These are phyloP conservation scores for Ormosia semicastrata DNA, from an alignment of 306 rosid genomes.

Conservation along the genomic window DNA sequence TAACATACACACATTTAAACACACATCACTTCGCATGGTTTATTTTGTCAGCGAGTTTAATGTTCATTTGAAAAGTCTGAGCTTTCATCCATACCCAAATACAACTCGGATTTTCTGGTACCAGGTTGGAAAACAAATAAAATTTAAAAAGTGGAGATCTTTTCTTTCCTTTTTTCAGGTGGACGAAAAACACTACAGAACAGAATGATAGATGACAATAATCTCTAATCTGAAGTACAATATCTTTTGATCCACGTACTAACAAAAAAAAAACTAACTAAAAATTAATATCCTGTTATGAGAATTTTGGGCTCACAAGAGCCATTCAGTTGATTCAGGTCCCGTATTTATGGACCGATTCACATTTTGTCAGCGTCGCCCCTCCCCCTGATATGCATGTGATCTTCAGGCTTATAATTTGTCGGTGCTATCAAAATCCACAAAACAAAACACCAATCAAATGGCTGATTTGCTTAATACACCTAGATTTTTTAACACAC, in stretches of 20 bases:
- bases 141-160: background rate
- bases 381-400: background rate
- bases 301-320: background rate
- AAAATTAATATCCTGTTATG: background rate
- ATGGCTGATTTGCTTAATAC: background rate
- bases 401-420: background rate
- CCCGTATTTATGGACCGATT: background rate
- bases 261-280: background rate
- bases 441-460: background rate
- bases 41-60: background rate
- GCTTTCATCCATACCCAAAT: background rate
- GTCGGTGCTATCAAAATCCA: background rate
- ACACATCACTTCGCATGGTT: background rate
- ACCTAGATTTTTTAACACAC: background rate
- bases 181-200: background rate
- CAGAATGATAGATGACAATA: background rate
- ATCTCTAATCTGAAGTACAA: background rate
- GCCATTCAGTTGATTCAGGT: background rate
- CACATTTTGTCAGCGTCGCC: background rate
- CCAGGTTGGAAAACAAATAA: background rate
- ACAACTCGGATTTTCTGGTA: background rate
- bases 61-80: background rate
- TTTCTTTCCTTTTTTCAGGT: background rate
- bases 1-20: too few species aligned
- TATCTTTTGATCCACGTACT: background rate